Percentiles rank a stretch among this genome's conserved stretches.
Conservation (phyloP, 768 basidiomycete genomes). For the Russula lepida region DNA sequence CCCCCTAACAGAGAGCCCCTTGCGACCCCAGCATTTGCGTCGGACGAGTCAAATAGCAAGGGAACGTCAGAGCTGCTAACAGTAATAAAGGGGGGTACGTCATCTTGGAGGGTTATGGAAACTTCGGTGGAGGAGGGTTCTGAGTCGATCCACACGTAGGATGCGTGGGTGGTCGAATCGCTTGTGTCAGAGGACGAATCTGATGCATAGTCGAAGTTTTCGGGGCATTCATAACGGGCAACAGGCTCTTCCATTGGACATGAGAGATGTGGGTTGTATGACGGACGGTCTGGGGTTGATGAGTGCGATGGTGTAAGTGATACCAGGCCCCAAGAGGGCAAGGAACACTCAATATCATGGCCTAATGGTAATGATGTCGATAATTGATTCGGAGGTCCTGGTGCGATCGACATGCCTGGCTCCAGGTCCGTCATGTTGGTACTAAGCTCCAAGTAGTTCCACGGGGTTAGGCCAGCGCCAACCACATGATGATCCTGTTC, state of each 20-base stretch:
- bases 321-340: not conserved
- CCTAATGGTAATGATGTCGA: not conserved
- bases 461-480: not conserved
- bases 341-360: not conserved
- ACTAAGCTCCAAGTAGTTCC: not conserved
- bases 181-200: conserved; percentile 6
- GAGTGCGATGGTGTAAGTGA: not conserved
- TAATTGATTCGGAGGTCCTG: not conserved
- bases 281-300: not conserved
- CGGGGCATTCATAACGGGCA: not conserved
- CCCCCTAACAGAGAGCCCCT: not conserved
- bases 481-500: not conserved
- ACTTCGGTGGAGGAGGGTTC: not conserved
- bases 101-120: not conserved
- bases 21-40: not conserved
- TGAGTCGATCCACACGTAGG: not conserved
- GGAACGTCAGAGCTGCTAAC: not conserved
- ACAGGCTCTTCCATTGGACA: not conserved
- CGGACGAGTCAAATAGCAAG: not conserved
- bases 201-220: not conserved
- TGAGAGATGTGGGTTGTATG: not conserved
- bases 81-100: not conserved
- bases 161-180: not conserved
- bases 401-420: not conserved
- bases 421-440: not conserved